A percentile compares a stretch with the other conserved stretches of the same genome.
Conservation (phyloP, 1,284 basidiomycete species). For the Cryptococcus sp. region DNA sequence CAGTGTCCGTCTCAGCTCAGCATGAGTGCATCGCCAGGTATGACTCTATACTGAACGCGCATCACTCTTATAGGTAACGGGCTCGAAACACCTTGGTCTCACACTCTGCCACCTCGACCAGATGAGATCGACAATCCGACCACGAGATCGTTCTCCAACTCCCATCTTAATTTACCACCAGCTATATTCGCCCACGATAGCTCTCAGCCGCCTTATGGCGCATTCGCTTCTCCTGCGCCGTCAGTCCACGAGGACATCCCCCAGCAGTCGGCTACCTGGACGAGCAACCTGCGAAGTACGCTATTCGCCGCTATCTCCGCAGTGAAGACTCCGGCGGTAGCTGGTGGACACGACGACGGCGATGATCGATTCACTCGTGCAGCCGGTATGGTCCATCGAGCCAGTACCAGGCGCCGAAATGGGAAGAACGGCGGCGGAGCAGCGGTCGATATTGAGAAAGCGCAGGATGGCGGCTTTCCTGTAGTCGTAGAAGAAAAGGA, state of each 20-base stretch:
- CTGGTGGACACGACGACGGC: background rate
- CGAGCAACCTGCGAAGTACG: conserved; percentile 32
- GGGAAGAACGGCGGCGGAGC: conserved; percentile 1
- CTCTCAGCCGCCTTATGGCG: conserved; percentile 2
- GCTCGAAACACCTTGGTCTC: conserved; percentile 17
- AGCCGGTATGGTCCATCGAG: conserved; percentile 25
- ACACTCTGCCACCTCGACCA: background rate
- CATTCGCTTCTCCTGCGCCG: conserved; percentile 14
- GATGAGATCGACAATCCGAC: background rate
- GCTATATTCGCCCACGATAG: background rate
- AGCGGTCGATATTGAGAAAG: background rate
- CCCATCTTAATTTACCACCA: background rate
- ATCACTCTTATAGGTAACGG: conserved; percentile 5
- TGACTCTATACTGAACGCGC: no score
- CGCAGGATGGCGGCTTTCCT: background rate
- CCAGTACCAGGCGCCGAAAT: conserved; percentile 14
- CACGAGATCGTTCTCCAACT: background rate
- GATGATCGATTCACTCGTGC: conserved; percentile 32
- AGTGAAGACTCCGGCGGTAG: conserved; percentile 7
- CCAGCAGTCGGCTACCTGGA: conserved; percentile 31
- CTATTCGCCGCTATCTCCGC: conserved; percentile 34
- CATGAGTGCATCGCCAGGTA: no score
- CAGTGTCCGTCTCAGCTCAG: no score
- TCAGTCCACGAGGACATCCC: conserved; percentile 7
- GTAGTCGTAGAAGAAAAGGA: background rate